Percentiles rank a stretch among this genome's conserved stretches.
phyloP scores from a whole-genome alignment of 169 alveolate species.

The Eimeria necatrix region DNA sequence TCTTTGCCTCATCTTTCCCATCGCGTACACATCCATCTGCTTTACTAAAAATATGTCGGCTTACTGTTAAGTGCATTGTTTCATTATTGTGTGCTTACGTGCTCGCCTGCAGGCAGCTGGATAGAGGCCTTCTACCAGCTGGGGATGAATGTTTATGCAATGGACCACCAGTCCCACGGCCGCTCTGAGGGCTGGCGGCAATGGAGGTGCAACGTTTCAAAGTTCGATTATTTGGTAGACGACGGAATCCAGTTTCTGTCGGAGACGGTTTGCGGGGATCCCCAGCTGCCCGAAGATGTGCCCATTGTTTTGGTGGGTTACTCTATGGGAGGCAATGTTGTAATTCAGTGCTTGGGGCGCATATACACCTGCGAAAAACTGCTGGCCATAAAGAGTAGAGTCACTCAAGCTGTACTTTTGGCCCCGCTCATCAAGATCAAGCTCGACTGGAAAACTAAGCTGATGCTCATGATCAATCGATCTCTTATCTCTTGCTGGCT shows the following conservation, averaged over 20 bases:
- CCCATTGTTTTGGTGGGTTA: slow-evolving; percentile 73
- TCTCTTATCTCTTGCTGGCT: slow-evolving; percentile 65
- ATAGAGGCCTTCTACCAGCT: slow-evolving; percentile 63
- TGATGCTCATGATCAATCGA: slow-evolving; percentile 23
- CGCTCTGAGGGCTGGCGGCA: slow-evolving; percentile 66
- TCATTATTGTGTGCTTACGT: neutral
- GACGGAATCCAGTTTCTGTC: slow-evolving; percentile 61
- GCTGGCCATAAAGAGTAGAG: neutral
- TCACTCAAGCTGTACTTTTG: slow-evolving; percentile 54
- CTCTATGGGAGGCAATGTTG: slow-evolving; percentile 78
- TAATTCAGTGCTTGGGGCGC: slow-evolving; percentile 46
- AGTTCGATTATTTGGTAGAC: slow-evolving; percentile 55
- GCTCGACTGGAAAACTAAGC: slow-evolving; percentile 35
- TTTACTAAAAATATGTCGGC: neutral
- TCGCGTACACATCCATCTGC: neutral
- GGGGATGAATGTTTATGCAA: slow-evolving; percentile 72
- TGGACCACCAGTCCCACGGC: slow-evolving; percentile 78
- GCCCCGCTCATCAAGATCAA: slow-evolving; percentile 70
- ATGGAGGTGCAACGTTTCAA: slow-evolving; percentile 71
- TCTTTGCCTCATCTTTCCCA: neutral
- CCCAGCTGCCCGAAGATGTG: neutral
- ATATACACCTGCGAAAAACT: neutral
- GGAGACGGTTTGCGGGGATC: slow-evolving; percentile 21
- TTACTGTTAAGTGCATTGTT: neutral
- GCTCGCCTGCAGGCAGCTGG: slow-evolving; percentile 67